Base-by-base conservation (phyloP, 352 stramenopile genomes). In the Pythium phragmitis region DNA sequence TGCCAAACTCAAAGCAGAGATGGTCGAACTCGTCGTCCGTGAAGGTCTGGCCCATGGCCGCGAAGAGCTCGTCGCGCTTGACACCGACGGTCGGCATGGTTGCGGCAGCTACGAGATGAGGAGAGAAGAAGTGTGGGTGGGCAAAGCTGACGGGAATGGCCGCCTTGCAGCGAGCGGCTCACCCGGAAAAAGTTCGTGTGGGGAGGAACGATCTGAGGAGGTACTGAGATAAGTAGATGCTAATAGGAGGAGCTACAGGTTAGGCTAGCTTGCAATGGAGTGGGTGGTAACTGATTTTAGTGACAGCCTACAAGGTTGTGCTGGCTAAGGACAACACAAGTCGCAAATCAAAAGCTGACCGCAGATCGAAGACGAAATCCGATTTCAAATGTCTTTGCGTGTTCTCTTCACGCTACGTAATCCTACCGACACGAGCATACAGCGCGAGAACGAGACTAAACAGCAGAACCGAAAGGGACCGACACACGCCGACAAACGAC, bases 1-100 rank as follows among this genome's bases (percentile, higher is more conserved):
- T 98, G 58, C 98, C 98, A 72, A 99, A 99, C 84, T 99, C 97
- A 77, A 99, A 99, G 82, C 97, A 99, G 19, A 99, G 86, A 64
- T 99, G 89, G 70, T 99, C 97, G 79, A 99, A 99, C 74, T 99
- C 97, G 60, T 99, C 89, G 73, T 97, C 94, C 52, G 97, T 99
- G 87, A 98, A 99, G 49, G 76, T 93, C 75, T 98, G 87, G 65
- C 96, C 96, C 65, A 99, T 86, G 74, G 97, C 94, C 69, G 88
- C 80, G 79, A 99, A 99, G 52, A 99, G 86, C 65, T 97, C 84
- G 69, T 99, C 96, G 73, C 97, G 94, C 79, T 99, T 97, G 33
- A 99, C 85, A 33, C 88, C 84, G 45, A 99, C 89, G 36, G 96
- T 99, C 73, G 98, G 98, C 98, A 99, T 99, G 16, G 56, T 90